A percentile compares a stretch with the other conserved stretches of the same genome.
phyloP scores from a whole-genome alignment of 768 basidiomycete genomes.

The Trametes maxima region DNA sequence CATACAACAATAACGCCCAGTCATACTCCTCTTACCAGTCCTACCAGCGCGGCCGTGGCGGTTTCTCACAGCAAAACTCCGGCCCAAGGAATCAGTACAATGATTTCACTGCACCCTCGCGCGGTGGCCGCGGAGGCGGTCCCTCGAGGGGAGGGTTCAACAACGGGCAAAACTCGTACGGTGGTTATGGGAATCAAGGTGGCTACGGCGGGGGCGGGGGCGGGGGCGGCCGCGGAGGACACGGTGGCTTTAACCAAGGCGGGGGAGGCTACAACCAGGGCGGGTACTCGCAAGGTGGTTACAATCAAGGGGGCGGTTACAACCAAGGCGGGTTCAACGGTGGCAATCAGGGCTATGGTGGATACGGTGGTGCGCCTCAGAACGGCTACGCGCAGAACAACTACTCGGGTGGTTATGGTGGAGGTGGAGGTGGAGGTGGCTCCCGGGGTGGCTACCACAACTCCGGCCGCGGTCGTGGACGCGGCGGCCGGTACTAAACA shows the following conservation, averaged over 20 bases:
- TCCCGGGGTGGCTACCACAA: slow-evolving; percentile 28
- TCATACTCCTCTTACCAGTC: slow-evolving; percentile 19
- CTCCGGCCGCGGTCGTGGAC: slow-evolving; percentile 56
- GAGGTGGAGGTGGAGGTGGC: slow-evolving; percentile 20
- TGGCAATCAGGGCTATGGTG: slow-evolving; percentile 25
- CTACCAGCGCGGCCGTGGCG: slow-evolving; percentile 17
- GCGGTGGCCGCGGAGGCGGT: slow-evolving; percentile 28
- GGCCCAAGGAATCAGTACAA: slow-evolving; percentile 27
- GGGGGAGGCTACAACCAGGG: slow-evolving; percentile 26
- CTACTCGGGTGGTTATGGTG: slow-evolving; percentile 23
- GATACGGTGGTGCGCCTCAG: slow-evolving; percentile 24
- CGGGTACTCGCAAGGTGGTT: slow-evolving; percentile 35
- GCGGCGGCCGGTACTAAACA: slow-evolving; percentile 47
- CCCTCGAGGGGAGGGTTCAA: slow-evolving; percentile 25
- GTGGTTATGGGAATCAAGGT: slow-evolving; percentile 15
- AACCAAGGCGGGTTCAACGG: slow-evolving; percentile 39
- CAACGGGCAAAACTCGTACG: slow-evolving; percentile 12
- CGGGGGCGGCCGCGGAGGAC: slow-evolving; percentile 35
- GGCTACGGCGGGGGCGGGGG: slow-evolving; percentile 37
- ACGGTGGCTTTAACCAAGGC: slow-evolving; percentile 39
- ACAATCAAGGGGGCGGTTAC: slow-evolving; percentile 31
- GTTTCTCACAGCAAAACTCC: slow-evolving; percentile 17
- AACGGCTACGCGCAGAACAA: slow-evolving; percentile 14
- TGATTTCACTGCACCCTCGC: slow-evolving; percentile 24
- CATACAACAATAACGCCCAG: slow-evolving; percentile 14